phyloP scores from a whole-genome alignment of 768 basidiomycete species.

The Collybia sp. region DNA sequence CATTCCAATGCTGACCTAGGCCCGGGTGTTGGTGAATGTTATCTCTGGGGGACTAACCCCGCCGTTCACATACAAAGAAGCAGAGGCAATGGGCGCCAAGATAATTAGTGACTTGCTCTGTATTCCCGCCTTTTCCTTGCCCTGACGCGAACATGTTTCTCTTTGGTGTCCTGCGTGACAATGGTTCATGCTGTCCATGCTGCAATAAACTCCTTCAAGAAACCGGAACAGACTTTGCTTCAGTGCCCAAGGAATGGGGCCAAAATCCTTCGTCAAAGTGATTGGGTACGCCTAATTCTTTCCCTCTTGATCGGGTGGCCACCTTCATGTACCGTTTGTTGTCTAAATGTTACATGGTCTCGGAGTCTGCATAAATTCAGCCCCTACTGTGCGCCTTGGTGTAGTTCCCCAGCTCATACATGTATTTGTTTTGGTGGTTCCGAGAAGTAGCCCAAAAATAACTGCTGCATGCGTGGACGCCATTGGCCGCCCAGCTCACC shows the following conservation, averaged over 20 bases:
- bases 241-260: slow-evolving; percentile 66
- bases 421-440: too few relatives aligned
- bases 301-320: too few relatives aligned
- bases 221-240: slow-evolving; percentile 73
- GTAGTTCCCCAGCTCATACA: too few relatives aligned
- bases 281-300: too few relatives aligned
- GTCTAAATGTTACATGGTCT: too few relatives aligned
- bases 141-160: slow-evolving; percentile 32
- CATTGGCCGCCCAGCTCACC: too few relatives aligned
- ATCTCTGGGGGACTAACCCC: slow-evolving; percentile 80
- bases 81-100: slow-evolving; percentile 70
- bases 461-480: too few relatives aligned
- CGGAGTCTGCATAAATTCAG: too few relatives aligned
- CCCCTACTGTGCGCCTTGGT: too few relatives aligned
- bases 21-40: slow-evolving; percentile 68
- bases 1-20: neutral
- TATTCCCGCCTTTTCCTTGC: too few relatives aligned
- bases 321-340: too few relatives aligned
- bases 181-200: slow-evolving; percentile 71
- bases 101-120: slow-evolving; percentile 57
- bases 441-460: too few relatives aligned
- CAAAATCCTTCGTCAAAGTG: slow-evolving; percentile 72
- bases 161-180: slow-evolving; percentile 70
- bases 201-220: slow-evolving; percentile 72
- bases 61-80: slow-evolving; percentile 65